Evolutionary conservation across 257 asterid species (phyloP).

Genomic region (Echium plantagineum): DNA sequence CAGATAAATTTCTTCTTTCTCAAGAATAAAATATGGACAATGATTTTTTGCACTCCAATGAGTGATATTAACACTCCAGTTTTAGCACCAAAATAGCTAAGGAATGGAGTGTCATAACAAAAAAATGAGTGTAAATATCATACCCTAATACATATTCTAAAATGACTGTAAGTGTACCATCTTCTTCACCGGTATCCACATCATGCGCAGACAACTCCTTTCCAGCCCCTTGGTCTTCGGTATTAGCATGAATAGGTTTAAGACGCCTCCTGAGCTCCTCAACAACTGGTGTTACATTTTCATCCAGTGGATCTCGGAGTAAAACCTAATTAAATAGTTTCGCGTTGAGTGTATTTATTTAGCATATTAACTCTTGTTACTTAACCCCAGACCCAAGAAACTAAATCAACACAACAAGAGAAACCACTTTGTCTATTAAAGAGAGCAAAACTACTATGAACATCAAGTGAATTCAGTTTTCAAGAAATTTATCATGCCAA

Average conservation of each 20-base stretch:
- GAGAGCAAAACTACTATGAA: too few relatives aligned
- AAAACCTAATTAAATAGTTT: constrained; percentile 36
- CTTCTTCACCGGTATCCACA: constrained; percentile 65
- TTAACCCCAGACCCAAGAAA: too few relatives aligned
- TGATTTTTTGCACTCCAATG: too few relatives aligned
- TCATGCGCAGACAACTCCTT: constrained; percentile 40
- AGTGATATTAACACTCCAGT: too few relatives aligned
- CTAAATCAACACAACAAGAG: too few relatives aligned
- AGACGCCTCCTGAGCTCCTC: constrained; percentile 76
- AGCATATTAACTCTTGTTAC: neutral
- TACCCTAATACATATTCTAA: neutral
- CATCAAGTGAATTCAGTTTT: too few relatives aligned
- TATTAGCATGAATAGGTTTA: constrained; percentile 35
- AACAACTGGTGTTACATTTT: constrained; percentile 64
- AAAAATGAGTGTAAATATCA: too few relatives aligned
- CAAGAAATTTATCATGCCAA: too few relatives aligned
- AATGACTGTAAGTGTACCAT: constrained; percentile 33
- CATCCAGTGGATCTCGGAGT: constrained; percentile 74
- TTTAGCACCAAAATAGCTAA: too few relatives aligned
- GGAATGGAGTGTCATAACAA: too few relatives aligned
- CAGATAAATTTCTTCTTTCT: neutral
- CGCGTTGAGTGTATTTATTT: constrained; percentile 1
- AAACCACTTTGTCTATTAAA: too few relatives aligned
- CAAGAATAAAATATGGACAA: neutral
- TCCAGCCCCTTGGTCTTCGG: constrained; percentile 48